These are phyloP conservation scores for Lagenaria siceraria DNA, from an alignment of 306 rosid species.

Conservation along the genomic window DNA sequence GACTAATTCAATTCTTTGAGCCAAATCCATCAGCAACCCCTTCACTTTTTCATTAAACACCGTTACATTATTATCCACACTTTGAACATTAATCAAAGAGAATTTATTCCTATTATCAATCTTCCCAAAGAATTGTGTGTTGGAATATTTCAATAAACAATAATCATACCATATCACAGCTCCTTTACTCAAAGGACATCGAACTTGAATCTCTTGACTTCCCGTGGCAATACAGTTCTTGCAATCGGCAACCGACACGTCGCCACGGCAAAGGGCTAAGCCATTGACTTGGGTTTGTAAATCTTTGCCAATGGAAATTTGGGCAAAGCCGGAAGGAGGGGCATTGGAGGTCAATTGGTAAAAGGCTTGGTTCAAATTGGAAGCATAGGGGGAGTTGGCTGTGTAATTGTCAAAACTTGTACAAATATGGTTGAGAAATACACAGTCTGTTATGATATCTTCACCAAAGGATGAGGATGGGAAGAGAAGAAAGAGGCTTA, in stretches of 20 bases:
- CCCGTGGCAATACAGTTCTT: conserved; percentile 17
- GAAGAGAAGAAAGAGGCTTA: conserved; percentile 12
- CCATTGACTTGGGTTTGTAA: conserved; percentile 16
- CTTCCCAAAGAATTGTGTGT: conserved; percentile 16
- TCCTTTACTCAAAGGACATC: conserved; percentile 21
- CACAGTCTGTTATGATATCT: conserved; percentile 20
- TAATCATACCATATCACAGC: conserved; percentile 25
- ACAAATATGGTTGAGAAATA: conserved; percentile 35
- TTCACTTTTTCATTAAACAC: conserved; percentile 12
- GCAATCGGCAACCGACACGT: conserved; percentile 14
- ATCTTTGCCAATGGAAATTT: conserved; percentile 5
- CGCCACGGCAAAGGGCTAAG: conserved; percentile 28
- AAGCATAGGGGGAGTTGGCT: conserved; percentile 13
- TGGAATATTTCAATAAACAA: conserved; percentile 26
- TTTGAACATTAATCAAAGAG: conserved; percentile 13
- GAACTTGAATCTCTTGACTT: conserved; percentile 1
- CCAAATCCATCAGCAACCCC: conserved; percentile 10
- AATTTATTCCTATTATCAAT: conserved; percentile 18
- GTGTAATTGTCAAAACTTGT: conserved; percentile 36
- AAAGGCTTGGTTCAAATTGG: conserved; percentile 12
- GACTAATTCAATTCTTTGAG: not conserved
- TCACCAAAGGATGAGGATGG: conserved; percentile 10
- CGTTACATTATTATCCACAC: not conserved
- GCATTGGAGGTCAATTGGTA: conserved; percentile 8
- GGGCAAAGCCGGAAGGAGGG: conserved; percentile 21